A percentile compares a stretch with the other conserved stretches of the same genome.
Evolutionary conservation across 495 filamentous ascomycete genomes (phyloP).

Genomic region (Entonaema liquescens): DNA sequence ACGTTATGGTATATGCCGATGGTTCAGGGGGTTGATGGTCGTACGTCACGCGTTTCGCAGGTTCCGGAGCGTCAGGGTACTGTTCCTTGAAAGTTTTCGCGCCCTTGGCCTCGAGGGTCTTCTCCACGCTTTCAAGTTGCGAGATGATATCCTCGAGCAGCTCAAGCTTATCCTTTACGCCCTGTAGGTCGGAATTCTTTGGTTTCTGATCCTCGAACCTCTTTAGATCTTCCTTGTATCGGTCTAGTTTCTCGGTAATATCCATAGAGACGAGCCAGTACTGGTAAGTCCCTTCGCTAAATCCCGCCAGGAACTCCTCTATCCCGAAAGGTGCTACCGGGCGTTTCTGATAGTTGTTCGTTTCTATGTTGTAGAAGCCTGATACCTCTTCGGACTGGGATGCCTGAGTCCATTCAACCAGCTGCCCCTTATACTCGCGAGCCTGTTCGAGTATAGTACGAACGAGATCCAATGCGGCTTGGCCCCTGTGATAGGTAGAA

Average conservation of each 20-base stretch:
- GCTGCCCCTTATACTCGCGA: slow-evolving; percentile 52
- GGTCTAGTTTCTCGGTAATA: slow-evolving; percentile 30
- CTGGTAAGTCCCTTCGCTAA: slow-evolving; percentile 62
- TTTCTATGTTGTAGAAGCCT: slow-evolving; percentile 16
- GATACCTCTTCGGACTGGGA: not conserved
- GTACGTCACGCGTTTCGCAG: not conserved
- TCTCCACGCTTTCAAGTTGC: slow-evolving; percentile 63
- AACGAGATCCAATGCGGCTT: slow-evolving; percentile 66
- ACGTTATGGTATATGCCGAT: slow-evolving; percentile 54
- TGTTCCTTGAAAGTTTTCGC: slow-evolving; percentile 73
- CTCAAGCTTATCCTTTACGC: slow-evolving; percentile 59
- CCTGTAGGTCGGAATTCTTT: slow-evolving; percentile 40
- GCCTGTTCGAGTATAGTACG: slow-evolving; percentile 58
- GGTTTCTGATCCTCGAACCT: slow-evolving; percentile 47
- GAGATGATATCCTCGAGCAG: slow-evolving; percentile 57
- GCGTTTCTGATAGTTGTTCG: not conserved
- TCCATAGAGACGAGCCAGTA: slow-evolving; percentile 57
- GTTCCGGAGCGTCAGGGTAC: slow-evolving; percentile 59
- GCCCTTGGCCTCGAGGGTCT: slow-evolving; percentile 59
- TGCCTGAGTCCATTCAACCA: not conserved
- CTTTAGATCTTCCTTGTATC: slow-evolving; percentile 34
- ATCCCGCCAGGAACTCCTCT: slow-evolving; percentile 53
- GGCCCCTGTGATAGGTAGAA: slow-evolving; percentile 37
- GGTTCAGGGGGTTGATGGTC: slow-evolving; percentile 4
- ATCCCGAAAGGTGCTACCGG: slow-evolving; percentile 30